Evolutionary conservation across 108 stramenopile genomes (phyloP).

Genomic region (Nannochloropsis gaditana): DNA sequence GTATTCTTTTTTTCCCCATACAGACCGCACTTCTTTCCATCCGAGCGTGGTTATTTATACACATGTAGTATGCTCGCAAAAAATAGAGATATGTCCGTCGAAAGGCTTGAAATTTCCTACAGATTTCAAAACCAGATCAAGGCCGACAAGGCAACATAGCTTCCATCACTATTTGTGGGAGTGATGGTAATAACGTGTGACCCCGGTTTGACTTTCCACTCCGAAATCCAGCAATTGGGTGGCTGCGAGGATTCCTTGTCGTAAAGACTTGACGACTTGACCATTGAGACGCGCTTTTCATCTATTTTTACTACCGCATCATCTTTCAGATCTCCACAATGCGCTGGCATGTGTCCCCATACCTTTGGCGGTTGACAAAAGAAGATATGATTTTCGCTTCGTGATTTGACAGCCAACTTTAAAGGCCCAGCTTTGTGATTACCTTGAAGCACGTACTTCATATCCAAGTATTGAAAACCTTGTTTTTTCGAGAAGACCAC

Average conservation of each 20-base stretch:
- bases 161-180: not conserved
- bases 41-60: too few species aligned
- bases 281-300: not conserved
- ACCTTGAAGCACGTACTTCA: not conserved
- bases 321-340: not conserved
- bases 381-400: not conserved
- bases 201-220: not conserved
- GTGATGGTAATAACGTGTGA: not conserved
- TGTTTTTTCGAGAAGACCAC: not conserved
- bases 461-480: not conserved
- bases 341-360: not conserved
- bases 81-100: too few species aligned
- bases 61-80: too few species aligned
- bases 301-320: not conserved
- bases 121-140: not conserved
- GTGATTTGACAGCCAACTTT: not conserved
- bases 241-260: not conserved
- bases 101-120: too few species aligned
- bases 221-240: not conserved
- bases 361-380: not conserved
- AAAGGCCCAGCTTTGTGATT: not conserved
- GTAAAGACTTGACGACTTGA: not conserved
- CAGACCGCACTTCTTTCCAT: too few species aligned
- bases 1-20: too few species aligned
- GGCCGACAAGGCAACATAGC: not conserved